These are phyloP conservation scores for Vaccinium corymbosum DNA, from an alignment of 148 eudicot genomes.

Conservation along the genomic window DNA sequence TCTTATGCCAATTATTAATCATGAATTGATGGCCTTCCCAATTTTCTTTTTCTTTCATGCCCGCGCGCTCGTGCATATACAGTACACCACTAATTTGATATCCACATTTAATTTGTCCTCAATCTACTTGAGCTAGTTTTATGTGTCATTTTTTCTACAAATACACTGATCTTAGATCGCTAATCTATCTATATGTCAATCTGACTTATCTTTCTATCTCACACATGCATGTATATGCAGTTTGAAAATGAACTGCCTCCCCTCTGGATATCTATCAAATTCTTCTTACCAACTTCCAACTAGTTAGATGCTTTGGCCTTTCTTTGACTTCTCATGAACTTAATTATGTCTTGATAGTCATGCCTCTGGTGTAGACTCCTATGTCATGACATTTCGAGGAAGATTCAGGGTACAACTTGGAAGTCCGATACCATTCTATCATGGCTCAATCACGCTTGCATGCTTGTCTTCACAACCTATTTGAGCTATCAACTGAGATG, in stretches of 20 bases:
- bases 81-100: background rate
- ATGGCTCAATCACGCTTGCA: background rate
- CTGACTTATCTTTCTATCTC: background rate
- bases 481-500: background rate
- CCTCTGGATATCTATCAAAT: background rate
- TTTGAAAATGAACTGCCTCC: background rate
- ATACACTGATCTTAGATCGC: background rate
- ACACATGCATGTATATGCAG: background rate
- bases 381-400: background rate
- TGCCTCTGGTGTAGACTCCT: background rate
- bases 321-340: background rate
- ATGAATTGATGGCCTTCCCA: background rate
- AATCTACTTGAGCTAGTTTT: background rate
- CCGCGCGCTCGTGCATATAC: background rate
- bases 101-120: background rate
- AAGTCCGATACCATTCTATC: background rate
- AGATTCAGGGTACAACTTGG: background rate
- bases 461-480: background rate
- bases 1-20: background rate
- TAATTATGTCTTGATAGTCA: background rate
- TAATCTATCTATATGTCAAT: background rate
- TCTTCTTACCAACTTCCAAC: background rate
- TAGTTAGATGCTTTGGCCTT: background rate
- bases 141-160: background rate
- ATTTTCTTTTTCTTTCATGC: background rate